Evolutionary conservation across 306 rosid genomes (phyloP).

Genomic region (Myrica gale): DNA sequence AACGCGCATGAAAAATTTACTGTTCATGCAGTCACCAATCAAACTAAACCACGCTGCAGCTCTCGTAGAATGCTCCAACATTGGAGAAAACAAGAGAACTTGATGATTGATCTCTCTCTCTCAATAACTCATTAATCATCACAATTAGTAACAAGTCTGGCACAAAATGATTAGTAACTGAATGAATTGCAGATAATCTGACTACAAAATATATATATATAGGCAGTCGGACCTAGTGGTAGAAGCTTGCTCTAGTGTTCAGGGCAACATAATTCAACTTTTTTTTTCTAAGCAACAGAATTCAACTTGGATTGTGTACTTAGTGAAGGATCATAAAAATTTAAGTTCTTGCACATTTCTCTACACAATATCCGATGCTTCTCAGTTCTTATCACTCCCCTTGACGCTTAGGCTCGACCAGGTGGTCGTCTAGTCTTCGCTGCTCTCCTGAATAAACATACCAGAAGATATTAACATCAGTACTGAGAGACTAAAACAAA

Average conservation of each 20-base stretch:
- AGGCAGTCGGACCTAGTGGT: constrained; percentile 24
- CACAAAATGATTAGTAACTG: constrained; percentile 27
- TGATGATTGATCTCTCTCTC: constrained; percentile 10
- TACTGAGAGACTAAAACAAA: neutral
- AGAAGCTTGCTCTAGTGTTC: constrained; percentile 20
- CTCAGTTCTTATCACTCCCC: constrained; percentile 15
- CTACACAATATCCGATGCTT: constrained; percentile 40
- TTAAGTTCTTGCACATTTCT: constrained; percentile 33
- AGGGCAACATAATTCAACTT: constrained; percentile 22
- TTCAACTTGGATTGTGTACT: constrained; percentile 28
- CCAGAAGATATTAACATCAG: constrained; percentile 8
- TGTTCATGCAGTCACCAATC: constrained; percentile 11
- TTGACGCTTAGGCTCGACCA: constrained; percentile 41
- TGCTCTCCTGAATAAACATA: constrained; percentile 64
- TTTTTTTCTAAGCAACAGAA: too few relatives aligned
- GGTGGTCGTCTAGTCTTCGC: constrained; percentile 72
- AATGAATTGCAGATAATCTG: constrained; percentile 24
- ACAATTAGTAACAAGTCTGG: constrained; percentile 26
- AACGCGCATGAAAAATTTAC: constrained; percentile 9
- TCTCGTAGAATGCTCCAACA: constrained; percentile 26
- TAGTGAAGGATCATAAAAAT: constrained; percentile 27
- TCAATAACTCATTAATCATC: constrained; percentile 24
- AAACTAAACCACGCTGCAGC: neutral
- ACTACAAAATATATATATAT: constrained; percentile 10
- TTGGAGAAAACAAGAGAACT: constrained; percentile 17